Evolutionary conservation across 108 stramenopile genomes (phyloP), one percentile per base, ranked within the genome.

Genomic region (Ochromonas danica): DNA sequence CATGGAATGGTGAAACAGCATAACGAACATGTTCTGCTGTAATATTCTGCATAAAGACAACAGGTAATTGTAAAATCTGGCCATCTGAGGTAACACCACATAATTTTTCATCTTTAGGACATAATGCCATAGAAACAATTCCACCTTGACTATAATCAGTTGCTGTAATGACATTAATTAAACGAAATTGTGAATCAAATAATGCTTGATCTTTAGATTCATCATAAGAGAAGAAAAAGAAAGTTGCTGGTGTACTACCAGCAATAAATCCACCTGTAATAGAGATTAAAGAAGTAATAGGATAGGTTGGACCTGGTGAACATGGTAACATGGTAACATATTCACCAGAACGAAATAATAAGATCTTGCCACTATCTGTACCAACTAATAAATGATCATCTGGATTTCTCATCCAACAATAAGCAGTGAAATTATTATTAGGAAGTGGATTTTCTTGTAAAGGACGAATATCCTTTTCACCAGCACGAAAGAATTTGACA

Each of bases 401-500:
- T 3, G 83, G 83, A 22, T 84, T 82, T 41, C 80, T 70, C 42
- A 87, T 79, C 87, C 87, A 87, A 39, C 75, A 42, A 74, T 83
- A 85, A 62, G 75, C 81, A 40, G 75, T 31, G 39, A 87, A 84
- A 14, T 85, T 85, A 60, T 71, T 72, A 39, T 51, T 80, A 17
- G 43, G 65, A 38, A 87, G 71, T 35, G 41, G 33, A n/a, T 79
- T 74, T 25, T 42, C 78, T 38, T 84, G 85, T 61, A 87, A 70
- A 14, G 72, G 41, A 6, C 86, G 35, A 6, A 87, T 83, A 22
- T 85, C 84, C 1, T 81, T 79, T n/a, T 88, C 88, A 41, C 82
- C 33, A 0, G 85, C 78, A 36, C 88, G 81, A 14, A 84, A 82
- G 77, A 90, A 89, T 60, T 80, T 61, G 62, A 90, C 79, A 27